These are phyloP conservation scores for Ophiocordyceps polyrhachis-furcata DNA, from an alignment of 2,329 filamentous ascomycete genomes.

Conservation along the genomic window DNA sequence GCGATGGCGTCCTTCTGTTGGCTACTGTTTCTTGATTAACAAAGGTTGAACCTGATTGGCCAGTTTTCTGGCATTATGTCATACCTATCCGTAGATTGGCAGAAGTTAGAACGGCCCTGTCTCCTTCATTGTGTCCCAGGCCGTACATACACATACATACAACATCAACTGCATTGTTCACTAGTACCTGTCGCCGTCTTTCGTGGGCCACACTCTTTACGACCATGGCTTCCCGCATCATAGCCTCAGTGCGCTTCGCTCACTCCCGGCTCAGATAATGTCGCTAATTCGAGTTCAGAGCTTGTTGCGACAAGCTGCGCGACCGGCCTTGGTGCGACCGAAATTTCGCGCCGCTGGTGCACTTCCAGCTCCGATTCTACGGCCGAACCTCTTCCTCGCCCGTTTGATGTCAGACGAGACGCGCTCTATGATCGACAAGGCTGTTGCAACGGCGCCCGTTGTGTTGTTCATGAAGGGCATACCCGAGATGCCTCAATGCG, in stretches of 20 bases:
- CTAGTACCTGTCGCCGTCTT: neutral
- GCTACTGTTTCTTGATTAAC: no score
- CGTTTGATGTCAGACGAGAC: conserved; percentile 69
- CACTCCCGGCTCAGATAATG: no score
- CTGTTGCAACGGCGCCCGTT: conserved; percentile 71
- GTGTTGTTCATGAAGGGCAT: conserved; percentile 99
- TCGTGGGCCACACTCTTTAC: neutral
- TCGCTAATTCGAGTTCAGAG: conserved; percentile 8
- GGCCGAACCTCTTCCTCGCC: conserved; percentile 1
- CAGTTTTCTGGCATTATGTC: neutral
- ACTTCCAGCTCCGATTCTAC: neutral
- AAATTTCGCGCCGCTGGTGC: conserved; percentile 3
- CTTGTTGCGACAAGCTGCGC: conserved; percentile 18
- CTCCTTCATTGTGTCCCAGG: no score
- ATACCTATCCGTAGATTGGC: no score
- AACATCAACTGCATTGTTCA: no score
- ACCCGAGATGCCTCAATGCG: conserved; percentile 87
- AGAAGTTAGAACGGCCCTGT: no score
- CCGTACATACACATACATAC: no score
- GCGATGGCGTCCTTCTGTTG: neutral
- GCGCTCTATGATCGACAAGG: conserved; percentile 71
- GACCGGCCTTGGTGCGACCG: conserved; percentile 12
- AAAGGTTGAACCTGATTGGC: no score
- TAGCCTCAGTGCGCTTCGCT: conserved; percentile 7
- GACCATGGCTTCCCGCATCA: conserved; percentile 9